Evolutionary conservation across 345 rosid species (phyloP).

Genomic region (Eucalyptus leucophloia): DNA sequence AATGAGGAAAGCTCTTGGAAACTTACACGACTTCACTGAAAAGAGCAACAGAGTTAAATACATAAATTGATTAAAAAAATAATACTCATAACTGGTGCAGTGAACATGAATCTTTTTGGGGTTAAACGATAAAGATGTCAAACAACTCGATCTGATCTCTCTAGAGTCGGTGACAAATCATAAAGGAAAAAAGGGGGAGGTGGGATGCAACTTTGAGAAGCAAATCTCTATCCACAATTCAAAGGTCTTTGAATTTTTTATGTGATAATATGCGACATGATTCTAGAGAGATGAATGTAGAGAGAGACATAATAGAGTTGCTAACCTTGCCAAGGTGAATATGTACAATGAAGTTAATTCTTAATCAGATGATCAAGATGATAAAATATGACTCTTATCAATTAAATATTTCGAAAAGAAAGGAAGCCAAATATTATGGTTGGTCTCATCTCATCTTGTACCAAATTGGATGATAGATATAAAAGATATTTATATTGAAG

Average conservation of each 20-base stretch:
- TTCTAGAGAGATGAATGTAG: not conserved
- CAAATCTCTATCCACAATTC: not conserved
- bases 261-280: not conserved
- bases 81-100: not conserved
- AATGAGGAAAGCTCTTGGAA: not conserved
- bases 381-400: not conserved
- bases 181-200: not conserved
- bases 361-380: not conserved
- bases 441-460: not conserved
- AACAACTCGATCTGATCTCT: not conserved
- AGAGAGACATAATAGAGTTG: not conserved
- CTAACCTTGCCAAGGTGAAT: not conserved
- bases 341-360: not conserved
- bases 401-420: not conserved
- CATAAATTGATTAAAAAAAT: not conserved
- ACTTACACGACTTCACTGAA: not conserved
- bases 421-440: not conserved
- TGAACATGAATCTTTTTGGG: not conserved
- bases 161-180: not conserved
- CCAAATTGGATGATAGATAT: not conserved
- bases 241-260: not conserved
- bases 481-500: not conserved
- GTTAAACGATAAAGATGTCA: not conserved
- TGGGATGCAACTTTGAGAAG: not conserved
- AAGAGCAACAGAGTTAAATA: not conserved